Conservation (phyloP, 1,284 basidiomycete genomes). For the Thelephora terrestris region DNA sequence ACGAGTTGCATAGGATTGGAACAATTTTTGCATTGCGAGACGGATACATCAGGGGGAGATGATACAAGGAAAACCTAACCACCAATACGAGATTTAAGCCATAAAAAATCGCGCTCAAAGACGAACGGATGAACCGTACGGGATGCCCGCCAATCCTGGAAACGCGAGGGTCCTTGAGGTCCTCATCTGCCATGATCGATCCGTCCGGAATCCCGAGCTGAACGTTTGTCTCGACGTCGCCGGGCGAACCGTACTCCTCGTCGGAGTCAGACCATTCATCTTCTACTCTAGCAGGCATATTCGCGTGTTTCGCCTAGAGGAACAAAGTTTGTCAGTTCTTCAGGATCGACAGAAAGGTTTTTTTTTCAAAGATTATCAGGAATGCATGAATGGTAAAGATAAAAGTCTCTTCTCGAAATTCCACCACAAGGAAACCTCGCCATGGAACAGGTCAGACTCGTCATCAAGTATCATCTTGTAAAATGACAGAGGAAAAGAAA, state of each 20-base stretch:
- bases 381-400: conserved; percentile 83
- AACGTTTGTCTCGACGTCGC: conserved; percentile 57
- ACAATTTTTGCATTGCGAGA: conserved; percentile 58
- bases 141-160: conserved; percentile 80
- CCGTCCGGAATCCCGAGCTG: conserved; percentile 73
- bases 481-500: conserved; percentile 10
- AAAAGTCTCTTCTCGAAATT: conserved; percentile 53
- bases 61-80: conserved; percentile 23
- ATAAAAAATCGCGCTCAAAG: conserved; percentile 34
- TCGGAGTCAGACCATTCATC: conserved; percentile 75
- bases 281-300: conserved; percentile 22
- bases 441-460: conserved; percentile 64
- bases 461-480: conserved; percentile 70
- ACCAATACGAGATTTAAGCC: conserved; percentile 5
- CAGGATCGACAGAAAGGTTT: conserved; percentile 4
- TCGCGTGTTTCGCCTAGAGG: background rate
- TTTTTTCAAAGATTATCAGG: conserved; percentile 41
- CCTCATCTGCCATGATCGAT: conserved; percentile 38
- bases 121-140: conserved; percentile 48
- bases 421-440: conserved; percentile 50
- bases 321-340: background rate
- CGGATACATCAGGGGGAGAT: conserved; percentile 21
- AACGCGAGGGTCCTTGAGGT: conserved; percentile 63
- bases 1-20: conserved; percentile 64
- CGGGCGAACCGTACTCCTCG: conserved; percentile 34